Evolutionary conservation across 129 eudicot genomes (phyloP), one percentile per base, ranked within the genome.

Genomic region (Flaveria robusta): DNA sequence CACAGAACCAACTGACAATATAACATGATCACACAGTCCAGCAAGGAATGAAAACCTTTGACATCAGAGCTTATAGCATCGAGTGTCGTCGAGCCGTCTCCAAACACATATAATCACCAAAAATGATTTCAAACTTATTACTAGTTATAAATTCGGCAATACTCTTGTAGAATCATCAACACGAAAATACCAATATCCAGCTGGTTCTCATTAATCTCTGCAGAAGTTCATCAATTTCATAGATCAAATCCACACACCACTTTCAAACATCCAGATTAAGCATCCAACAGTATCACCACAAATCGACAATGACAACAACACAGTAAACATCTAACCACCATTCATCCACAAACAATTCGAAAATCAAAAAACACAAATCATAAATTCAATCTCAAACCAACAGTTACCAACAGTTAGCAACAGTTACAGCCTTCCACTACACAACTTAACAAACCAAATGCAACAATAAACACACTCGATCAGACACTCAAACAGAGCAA

Each of bases 401-500:
- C 37, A 15, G 39, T 34, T 34, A 34, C 39, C 37, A 31, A 31
- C 7, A 31, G 39, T 34, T 34, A 34, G 7, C 37, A 31, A 31
- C 7, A 31, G 11, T 7, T 7, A 63, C 11, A 34, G 31, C 31
- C 39, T 22, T 22, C 34, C 18, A 24, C 14, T 24, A 12, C 13
- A 59, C 66, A 64, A 2, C 46, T 64, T 14, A 11, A 64, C 69
- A 31, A 31, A 34, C 45, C 69, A 64, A 31, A 64, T 64, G 43
- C 69, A 24, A 15, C 69, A 31, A 31, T 20, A 64, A 64, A 31
- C 2, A 27, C 9, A 64, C 69, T 64, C 69, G 49, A 66, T 66
- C 27, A 37, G 49, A 31, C 26, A 37, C 70, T 34, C 49, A 39
- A 66, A 55, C 20, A n/a, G 62, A 19, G 47, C 19, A n/a, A 19